A percentile compares a stretch with the other conserved stretches of the same genome.
Evolutionary conservation across 306 rosid genomes (phyloP).

Genomic region (Pterocarpus santalinus): DNA sequence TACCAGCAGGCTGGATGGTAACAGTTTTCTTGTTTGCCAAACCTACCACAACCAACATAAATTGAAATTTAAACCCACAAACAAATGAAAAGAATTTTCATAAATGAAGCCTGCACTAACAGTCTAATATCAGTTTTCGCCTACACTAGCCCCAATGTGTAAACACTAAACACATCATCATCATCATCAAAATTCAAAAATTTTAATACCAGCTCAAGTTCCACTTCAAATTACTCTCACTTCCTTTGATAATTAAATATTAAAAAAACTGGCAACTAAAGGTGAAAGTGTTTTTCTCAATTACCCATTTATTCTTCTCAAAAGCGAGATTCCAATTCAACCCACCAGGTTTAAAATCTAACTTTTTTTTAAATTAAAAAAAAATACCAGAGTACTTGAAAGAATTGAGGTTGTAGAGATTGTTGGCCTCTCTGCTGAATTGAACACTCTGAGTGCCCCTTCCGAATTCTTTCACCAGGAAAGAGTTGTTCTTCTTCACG

Average conservation of each 20-base stretch:
- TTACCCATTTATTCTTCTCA: not conserved
- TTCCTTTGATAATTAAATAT: not conserved
- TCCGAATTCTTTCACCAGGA: slow-evolving; percentile 89
- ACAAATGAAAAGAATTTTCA: not conserved
- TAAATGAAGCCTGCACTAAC: not conserved
- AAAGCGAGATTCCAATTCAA: not conserved
- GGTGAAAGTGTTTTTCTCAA: not conserved
- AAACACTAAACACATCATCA: not conserved
- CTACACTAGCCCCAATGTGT: not conserved
- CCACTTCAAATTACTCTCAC: not conserved
- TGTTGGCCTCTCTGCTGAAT: slow-evolving; percentile 92
- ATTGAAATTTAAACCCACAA: not conserved
- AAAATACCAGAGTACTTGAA: slow-evolving; percentile 81
- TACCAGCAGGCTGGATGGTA: slow-evolving; percentile 75
- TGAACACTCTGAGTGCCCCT: slow-evolving; percentile 72
- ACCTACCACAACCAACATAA: slow-evolving; percentile 54
- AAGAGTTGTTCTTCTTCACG: slow-evolving; percentile 88
- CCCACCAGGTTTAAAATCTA: not conserved
- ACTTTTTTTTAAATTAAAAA: no score
- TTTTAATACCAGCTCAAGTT: not conserved
- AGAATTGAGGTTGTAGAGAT: slow-evolving; percentile 79
- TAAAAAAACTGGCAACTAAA: not conserved
- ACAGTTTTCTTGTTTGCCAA: slow-evolving; percentile 98
- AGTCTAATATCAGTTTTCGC: not conserved
- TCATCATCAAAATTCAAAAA: not conserved